Conservation (phyloP, 1,139 yeast genomes). For the Yamadazyma mexicana region DNA sequence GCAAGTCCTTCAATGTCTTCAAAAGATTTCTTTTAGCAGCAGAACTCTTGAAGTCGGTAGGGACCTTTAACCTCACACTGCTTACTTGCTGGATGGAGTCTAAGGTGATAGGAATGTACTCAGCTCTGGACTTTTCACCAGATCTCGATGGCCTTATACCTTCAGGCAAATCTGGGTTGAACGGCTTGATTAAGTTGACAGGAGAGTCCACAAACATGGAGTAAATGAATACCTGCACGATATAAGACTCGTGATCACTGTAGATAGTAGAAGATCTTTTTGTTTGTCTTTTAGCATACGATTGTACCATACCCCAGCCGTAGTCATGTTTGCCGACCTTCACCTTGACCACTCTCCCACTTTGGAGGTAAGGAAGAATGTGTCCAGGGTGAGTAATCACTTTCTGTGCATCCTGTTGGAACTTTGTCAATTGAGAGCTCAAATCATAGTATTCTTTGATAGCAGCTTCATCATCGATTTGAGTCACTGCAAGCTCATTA, state of each 20-base stretch:
- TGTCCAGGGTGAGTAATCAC: slow-evolving; percentile 94
- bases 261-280: slow-evolving; percentile 56
- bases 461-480: slow-evolving; percentile 70
- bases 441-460: slow-evolving; percentile 83
- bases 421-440: slow-evolving; percentile 65
- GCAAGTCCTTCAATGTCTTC: slow-evolving; percentile 77
- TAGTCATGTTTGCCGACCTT: slow-evolving; percentile 62
- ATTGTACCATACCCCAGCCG: slow-evolving; percentile 94
- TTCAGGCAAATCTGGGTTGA: slow-evolving; percentile 74
- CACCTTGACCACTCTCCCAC: slow-evolving; percentile 82
- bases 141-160: slow-evolving; percentile 82
- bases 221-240: slow-evolving; percentile 81
- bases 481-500: slow-evolving; percentile 45
- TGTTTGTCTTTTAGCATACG: slow-evolving; percentile 66
- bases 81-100: slow-evolving; percentile 74
- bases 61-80: slow-evolving; percentile 77
- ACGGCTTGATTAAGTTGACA: slow-evolving; percentile 65
- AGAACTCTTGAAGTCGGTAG: slow-evolving; percentile 71
- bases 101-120: slow-evolving; percentile 81
- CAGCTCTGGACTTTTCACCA: slow-evolving; percentile 73
- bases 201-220: slow-evolving; percentile 81
- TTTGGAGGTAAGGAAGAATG: slow-evolving; percentile 76
- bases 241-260: slow-evolving; percentile 82
- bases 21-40: slow-evolving; percentile 73
- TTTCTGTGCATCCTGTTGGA: slow-evolving; percentile 75